A percentile compares a stretch with the other conserved stretches of the same genome.
Conservation (phyloP, 805 yeast species). For the Candida silvicultrix region DNA sequence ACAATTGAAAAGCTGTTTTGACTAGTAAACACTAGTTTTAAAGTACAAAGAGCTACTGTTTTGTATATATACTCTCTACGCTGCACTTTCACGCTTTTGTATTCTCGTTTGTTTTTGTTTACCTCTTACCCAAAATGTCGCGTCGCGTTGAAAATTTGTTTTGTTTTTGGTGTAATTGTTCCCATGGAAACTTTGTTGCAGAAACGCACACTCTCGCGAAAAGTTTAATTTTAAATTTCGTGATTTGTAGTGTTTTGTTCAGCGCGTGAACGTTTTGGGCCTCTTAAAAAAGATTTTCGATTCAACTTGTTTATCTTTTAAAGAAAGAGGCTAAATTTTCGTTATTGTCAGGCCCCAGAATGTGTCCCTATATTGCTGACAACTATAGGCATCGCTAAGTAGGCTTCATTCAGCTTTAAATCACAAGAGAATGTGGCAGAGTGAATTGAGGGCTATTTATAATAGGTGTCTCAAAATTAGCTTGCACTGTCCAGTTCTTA, state of each 20-base stretch:
- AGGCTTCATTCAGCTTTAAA: no score
- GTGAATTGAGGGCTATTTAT: no score
- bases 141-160: neutral
- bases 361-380: no score
- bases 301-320: neutral
- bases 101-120: slow-evolving; percentile 3
- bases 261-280: neutral
- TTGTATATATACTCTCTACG: neutral
- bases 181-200: neutral
- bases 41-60: neutral
- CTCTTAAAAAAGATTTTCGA: neutral
- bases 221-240: neutral
- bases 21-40: neutral
- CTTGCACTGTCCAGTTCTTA: no score
- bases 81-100: neutral
- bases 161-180: neutral
- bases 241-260: neutral
- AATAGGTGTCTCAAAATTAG: no score
- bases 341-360: neutral
- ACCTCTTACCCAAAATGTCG: neutral
- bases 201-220: neutral
- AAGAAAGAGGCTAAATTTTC: no score
- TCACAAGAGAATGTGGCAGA: no score
- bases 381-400: no score
- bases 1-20: neutral